phyloP scores from a whole-genome alignment of 2,329 filamentous ascomycete genomes.

The Epichloe sibirici region DNA sequence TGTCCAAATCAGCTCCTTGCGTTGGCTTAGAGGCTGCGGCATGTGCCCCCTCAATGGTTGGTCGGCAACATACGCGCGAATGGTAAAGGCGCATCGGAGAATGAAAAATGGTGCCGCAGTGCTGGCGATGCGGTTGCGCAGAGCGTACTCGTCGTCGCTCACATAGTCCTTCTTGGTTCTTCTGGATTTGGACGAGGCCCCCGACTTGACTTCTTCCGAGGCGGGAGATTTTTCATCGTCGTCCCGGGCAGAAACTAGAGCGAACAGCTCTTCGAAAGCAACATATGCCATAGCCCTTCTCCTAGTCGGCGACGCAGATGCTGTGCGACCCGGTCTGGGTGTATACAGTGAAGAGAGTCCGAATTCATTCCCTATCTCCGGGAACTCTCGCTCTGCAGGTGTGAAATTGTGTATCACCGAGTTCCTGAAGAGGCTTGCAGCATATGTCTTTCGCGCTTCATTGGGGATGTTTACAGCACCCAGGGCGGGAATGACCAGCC shows the following conservation, averaged over 20 bases:
- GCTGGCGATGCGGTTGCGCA: conserved; percentile 53
- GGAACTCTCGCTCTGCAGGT: conserved; percentile 42
- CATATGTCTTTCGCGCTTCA: conserved; percentile 54
- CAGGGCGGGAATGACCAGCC: conserved; percentile 62
- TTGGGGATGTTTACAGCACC: conserved; percentile 55
- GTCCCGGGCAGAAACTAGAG: conserved; percentile 40
- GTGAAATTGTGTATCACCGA: conserved; percentile 65
- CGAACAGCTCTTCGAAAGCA: conserved; percentile 68
- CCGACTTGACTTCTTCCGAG: not conserved
- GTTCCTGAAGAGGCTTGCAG: conserved; percentile 64
- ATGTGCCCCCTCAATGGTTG: conserved; percentile 80
- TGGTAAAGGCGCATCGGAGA: conserved; percentile 63
- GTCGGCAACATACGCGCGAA: conserved; percentile 82
- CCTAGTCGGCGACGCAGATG: conserved; percentile 49
- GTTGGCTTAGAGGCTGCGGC: conserved; percentile 74
- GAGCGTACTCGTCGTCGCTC: conserved; percentile 14
- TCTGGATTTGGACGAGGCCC: not conserved
- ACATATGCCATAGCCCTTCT: conserved; percentile 67
- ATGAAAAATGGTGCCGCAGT: conserved; percentile 73
- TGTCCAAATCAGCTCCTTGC: conserved; percentile 64
- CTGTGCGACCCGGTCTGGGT: conserved; percentile 59
- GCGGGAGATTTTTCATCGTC: conserved; percentile 4
- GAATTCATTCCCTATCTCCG: conserved; percentile 29
- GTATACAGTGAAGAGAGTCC: conserved; percentile 49
- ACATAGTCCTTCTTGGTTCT: not conserved